Conservation (phyloP, 1,284 basidiomycete species). For the Cerrena zonata region DNA sequence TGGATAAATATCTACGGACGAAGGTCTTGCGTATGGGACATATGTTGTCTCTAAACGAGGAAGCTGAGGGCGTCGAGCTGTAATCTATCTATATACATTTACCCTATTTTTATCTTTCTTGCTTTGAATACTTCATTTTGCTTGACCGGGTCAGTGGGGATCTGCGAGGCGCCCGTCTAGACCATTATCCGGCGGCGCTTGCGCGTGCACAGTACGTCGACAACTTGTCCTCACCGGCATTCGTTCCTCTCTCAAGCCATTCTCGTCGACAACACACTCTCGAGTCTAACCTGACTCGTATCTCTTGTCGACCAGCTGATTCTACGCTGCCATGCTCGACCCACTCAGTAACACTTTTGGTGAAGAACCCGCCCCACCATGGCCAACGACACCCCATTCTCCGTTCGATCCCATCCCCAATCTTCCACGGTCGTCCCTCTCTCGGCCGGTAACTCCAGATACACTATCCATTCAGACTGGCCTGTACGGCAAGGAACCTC, state of each 20-base stretch:
- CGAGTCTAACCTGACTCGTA: no score
- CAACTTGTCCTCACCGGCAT: background rate
- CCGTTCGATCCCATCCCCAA: constrained; percentile 37
- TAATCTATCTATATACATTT: background rate
- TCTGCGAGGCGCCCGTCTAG: no score
- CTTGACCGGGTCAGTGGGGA: no score
- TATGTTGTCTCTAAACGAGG: constrained; percentile 66
- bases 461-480: constrained; percentile 32
- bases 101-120: background rate
- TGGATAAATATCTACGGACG: constrained; percentile 93
- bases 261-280: background rate
- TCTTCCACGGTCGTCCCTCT: constrained; percentile 30
- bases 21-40: constrained; percentile 97
- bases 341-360: constrained; percentile 33
- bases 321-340: constrained; percentile 30
- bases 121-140: background rate
- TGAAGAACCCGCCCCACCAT: constrained; percentile 33
- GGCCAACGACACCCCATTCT: constrained; percentile 39
- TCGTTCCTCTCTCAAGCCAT: background rate
- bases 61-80: constrained; percentile 14
- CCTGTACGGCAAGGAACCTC: constrained; percentile 69
- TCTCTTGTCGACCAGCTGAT: background rate
- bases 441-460: constrained; percentile 22
- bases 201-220: no score
- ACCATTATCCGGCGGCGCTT: no score